Conservation (phyloP, 2,329 filamentous ascomycete genomes). For the Penicillium vulpinum region DNA sequence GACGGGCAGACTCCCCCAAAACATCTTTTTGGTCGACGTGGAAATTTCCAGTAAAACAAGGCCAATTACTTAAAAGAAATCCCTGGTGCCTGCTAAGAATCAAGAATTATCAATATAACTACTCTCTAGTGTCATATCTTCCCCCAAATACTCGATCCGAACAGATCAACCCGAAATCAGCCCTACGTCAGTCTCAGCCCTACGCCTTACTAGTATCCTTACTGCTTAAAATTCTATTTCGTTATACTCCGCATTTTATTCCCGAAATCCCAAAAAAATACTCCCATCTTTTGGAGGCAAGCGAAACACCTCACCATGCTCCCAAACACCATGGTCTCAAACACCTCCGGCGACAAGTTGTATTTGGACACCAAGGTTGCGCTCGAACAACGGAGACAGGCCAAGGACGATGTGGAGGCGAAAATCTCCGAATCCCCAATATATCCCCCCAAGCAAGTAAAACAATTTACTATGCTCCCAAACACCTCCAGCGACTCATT, state of each 20-base stretch:
- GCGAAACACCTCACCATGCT: constrained; percentile 7
- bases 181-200: constrained; percentile 25
- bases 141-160: neutral
- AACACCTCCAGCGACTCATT: constrained; percentile 1
- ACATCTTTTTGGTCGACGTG: constrained; percentile 1
- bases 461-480: constrained; percentile 4
- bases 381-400: neutral
- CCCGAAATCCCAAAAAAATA: neutral
- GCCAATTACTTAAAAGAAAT: constrained; percentile 9
- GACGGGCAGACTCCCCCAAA: too few species aligned
- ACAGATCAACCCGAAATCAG: constrained; percentile 12
- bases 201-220: neutral
- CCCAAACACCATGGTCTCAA: constrained; percentile 6
- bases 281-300: neutral
- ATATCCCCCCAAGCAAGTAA: neutral
- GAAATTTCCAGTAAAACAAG: constrained; percentile 9
- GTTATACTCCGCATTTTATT: neutral
- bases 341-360: neutral
- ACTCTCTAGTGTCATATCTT: constrained; percentile 8
- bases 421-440: neutral
- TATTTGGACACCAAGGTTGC: constrained; percentile 3
- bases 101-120: neutral
- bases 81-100: constrained; percentile 8
- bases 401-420: neutral
- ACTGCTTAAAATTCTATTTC: neutral